These are phyloP conservation scores for Yamadazyma trypodendri DNA, from an alignment of 1,139 yeast species.

Conservation along the genomic window DNA sequence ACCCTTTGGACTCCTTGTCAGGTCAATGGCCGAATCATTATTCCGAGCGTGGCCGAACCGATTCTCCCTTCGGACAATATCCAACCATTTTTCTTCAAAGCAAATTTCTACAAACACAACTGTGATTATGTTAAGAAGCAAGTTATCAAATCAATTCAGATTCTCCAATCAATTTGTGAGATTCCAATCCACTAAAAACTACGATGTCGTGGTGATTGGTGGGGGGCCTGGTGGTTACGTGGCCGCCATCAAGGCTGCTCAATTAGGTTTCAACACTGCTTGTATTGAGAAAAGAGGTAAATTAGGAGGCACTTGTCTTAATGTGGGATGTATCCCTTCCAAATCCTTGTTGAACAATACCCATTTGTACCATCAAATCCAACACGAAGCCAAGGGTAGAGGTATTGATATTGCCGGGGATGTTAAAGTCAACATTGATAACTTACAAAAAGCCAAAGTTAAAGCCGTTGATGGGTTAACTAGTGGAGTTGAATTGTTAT, in stretches of 20 bases:
- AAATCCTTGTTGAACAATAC: slow-evolving; percentile 94
- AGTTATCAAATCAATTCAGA: slow-evolving; percentile 6
- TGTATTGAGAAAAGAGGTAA: slow-evolving; percentile 96
- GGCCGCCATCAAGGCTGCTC: slow-evolving; percentile 99
- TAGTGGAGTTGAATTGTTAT: slow-evolving; percentile 89
- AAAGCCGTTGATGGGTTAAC: slow-evolving; percentile 87
- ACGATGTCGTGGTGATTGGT: slow-evolving; percentile 93
- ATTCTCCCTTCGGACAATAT: slow-evolving; percentile 17
- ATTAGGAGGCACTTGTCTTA: slow-evolving; percentile 96
- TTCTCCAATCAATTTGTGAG: slow-evolving; percentile 30
- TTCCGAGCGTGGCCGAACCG: slow-evolving; percentile 13
- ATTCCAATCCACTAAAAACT: slow-evolving; percentile 45
- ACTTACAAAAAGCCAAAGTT: slow-evolving; percentile 91
- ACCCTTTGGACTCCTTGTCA: no score
- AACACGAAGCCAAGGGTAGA: slow-evolving; percentile 79
- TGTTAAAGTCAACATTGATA: slow-evolving; percentile 69
- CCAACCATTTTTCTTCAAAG: slow-evolving; percentile 15
- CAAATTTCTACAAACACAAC: no score
- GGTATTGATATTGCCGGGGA: slow-evolving; percentile 84
- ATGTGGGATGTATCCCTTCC: slow-evolving; percentile 98
- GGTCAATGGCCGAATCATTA: background rate
- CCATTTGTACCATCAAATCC: slow-evolving; percentile 84
- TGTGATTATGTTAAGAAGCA: slow-evolving; percentile 12
- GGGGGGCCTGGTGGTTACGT: slow-evolving; percentile 99
- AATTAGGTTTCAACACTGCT: slow-evolving; percentile 89